phyloP scores from a whole-genome alignment of 495 filamentous ascomycete genomes.

The Annulohypoxylon maeteangense region DNA sequence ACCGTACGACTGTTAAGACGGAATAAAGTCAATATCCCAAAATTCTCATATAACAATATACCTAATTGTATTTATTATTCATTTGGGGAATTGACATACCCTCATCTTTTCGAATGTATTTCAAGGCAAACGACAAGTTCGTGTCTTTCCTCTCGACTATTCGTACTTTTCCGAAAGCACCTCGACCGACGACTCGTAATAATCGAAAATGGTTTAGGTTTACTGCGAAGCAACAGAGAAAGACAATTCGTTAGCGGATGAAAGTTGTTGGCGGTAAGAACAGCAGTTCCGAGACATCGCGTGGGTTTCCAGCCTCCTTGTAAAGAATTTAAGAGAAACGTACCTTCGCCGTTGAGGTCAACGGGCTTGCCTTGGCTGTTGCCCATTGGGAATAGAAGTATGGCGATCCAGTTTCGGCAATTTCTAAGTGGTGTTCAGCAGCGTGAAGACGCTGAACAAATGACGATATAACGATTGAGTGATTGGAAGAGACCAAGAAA shows the following conservation, averaged over 20 bases:
- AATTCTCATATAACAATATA: constrained; percentile 11
- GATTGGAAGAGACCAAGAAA: constrained; percentile 24
- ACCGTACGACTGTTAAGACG: constrained; percentile 79
- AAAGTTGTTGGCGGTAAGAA: constrained; percentile 17
- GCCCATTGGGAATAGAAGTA: constrained; percentile 70
- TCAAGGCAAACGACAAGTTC: constrained; percentile 88
- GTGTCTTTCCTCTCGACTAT: constrained; percentile 99
- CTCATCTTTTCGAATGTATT: constrained; percentile 99
- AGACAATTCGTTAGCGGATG: constrained; percentile 32
- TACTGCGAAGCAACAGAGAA: constrained; percentile 62
- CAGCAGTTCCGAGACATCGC: constrained; percentile 16
- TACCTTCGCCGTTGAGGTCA: constrained; percentile 92
- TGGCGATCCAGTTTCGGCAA: constrained; percentile 19
- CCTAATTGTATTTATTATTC: background rate
- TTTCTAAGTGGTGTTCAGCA: constrained; percentile 14
- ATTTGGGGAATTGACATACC: constrained; percentile 62
- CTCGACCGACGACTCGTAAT: constrained; percentile 93
- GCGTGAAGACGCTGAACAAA: constrained; percentile 22
- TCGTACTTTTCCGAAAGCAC: constrained; percentile 97
- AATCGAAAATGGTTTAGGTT: constrained; percentile 98
- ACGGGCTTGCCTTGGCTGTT: constrained; percentile 94
- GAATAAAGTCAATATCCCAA: constrained; percentile 17
- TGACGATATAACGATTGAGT: constrained; percentile 24
- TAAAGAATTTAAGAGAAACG: constrained; percentile 49
- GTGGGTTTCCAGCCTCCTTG: constrained; percentile 9